Evolutionary conservation across 768 basidiomycete species (phyloP), one percentile per base, ranked within the genome.

Genomic region (Naganishia randhawae): DNA sequence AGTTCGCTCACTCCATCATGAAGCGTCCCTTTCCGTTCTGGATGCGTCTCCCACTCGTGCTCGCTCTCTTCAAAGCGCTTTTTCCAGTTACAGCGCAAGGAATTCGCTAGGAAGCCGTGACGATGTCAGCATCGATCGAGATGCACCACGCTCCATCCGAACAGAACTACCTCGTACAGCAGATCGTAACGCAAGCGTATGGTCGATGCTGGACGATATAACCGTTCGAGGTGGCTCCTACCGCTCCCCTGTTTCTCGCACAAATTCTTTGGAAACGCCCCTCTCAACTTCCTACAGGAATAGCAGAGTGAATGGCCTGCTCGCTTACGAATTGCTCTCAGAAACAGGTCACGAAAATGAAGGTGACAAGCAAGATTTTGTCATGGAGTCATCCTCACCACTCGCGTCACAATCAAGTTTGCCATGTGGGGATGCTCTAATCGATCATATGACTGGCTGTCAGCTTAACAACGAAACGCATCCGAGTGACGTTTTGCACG

Each of bases 301-400:
- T 22, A 41, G 16, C 27, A 25, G 14, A 25, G 25, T n/a, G 25
- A 1, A 1, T 5, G 57, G 29, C 25, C 17, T 25, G 10, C 57
- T 3, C 37, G 57, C 32, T 1, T 39, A 48, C 33, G n/a, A 37
- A 3, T 29, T 25, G 25, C 41, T 25, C 4, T 2, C 39, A 11
- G 25, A 27, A 25, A 39, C 39, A 7, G 39, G 19, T 14, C 22
- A 9, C 3, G 57, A 29, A 11, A 13, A 7, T 2, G 22, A 42
- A 22, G 57, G 29, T 6, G 9, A 61, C 22, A 39, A 25, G n/a
- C 57, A 25, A 22, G 57, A 61, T 29, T 13, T 61, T 25, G 25
- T 61, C 22, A 61, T 61, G 57, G 22, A 39, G 11, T 61, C 57
- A 3, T 55, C 54, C 8, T 61, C 57, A 27, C 57, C 57, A 14